Conservation (phyloP, 2,329 filamentous ascomycete species). For the Aciculosporium take region DNA sequence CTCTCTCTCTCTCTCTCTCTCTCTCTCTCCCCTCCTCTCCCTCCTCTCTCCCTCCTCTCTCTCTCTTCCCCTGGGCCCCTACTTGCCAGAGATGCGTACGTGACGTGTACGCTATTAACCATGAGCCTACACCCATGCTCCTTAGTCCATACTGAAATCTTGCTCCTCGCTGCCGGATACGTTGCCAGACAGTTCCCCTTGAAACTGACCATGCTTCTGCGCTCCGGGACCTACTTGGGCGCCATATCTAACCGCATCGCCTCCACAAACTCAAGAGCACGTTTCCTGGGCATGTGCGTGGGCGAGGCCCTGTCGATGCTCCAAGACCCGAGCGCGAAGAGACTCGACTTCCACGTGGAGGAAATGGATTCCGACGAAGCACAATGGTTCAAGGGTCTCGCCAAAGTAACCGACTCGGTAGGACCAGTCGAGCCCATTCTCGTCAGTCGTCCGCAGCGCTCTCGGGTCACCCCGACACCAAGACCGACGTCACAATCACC, state of each 20-base stretch:
- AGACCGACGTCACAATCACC: background rate
- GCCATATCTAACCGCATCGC: slow-evolving; percentile 75
- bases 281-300: slow-evolving; percentile 78
- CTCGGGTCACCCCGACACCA: background rate
- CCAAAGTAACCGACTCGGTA: slow-evolving; percentile 44
- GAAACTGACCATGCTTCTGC: slow-evolving; percentile 53
- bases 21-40: background rate
- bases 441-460: background rate
- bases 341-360: slow-evolving; percentile 71
- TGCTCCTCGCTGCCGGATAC: slow-evolving; percentile 67
- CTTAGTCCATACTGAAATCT: slow-evolving; percentile 60
- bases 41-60: background rate
- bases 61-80: too few species aligned
- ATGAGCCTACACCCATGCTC: slow-evolving; percentile 10
- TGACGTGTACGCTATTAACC: too few species aligned
- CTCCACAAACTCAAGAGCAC: slow-evolving; percentile 57
- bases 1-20: background rate
- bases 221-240: slow-evolving; percentile 59
- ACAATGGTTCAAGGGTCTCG: slow-evolving; percentile 57
- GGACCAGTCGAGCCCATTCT: slow-evolving; percentile 42
- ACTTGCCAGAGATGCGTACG: too few species aligned
- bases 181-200: slow-evolving; percentile 51
- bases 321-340: slow-evolving; percentile 52
- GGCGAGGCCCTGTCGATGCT: slow-evolving; percentile 58
- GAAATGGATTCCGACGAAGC: slow-evolving; percentile 63